Evolutionary conservation across 1,139 yeast species (phyloP).

Genomic region (Geotrichum aggregatum): DNA sequence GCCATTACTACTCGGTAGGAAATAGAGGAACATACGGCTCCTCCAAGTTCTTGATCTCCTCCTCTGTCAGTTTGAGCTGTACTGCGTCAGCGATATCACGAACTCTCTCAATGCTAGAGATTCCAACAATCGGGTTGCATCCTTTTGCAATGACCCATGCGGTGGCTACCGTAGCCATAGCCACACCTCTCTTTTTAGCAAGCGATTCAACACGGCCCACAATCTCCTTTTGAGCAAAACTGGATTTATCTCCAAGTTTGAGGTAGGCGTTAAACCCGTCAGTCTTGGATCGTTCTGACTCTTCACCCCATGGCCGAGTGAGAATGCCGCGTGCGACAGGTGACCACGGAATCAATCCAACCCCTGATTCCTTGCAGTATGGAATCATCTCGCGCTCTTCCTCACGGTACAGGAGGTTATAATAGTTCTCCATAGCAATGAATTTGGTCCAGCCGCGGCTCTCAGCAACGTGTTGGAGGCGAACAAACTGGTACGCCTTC

Average conservation of each 20-base stretch:
- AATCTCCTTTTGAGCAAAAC: conserved; percentile 39
- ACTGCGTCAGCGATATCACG: conserved; percentile 51
- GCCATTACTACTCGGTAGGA: too few species aligned
- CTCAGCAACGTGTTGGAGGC: conserved; percentile 48
- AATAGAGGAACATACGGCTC: conserved; percentile 44
- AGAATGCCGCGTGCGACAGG: conserved; percentile 46
- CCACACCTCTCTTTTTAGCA: conserved; percentile 43
- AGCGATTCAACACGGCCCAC: conserved; percentile 51
- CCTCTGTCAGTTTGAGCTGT: conserved; percentile 43
- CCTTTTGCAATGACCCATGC: conserved; percentile 56
- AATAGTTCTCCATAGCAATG: too few species aligned
- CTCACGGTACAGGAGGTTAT: conserved; percentile 50
- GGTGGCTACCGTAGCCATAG: conserved; percentile 53
- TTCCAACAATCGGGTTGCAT: conserved; percentile 51
- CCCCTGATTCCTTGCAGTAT: conserved; percentile 30
- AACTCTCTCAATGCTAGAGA: conserved; percentile 48
- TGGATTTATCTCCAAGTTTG: not conserved
- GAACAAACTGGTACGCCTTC: conserved; percentile 41
- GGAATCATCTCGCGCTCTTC: conserved; percentile 55
- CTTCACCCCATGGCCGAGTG: conserved; percentile 37
- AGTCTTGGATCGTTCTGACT: not conserved
- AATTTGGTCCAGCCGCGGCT: conserved; percentile 48
- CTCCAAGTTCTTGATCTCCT: conserved; percentile 48
- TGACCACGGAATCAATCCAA: conserved; percentile 48
- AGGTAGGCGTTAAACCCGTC: not conserved